These are phyloP conservation scores for Apiospora kogelbergensis DNA, from an alignment of 2,329 filamentous ascomycete species.

Conservation along the genomic window DNA sequence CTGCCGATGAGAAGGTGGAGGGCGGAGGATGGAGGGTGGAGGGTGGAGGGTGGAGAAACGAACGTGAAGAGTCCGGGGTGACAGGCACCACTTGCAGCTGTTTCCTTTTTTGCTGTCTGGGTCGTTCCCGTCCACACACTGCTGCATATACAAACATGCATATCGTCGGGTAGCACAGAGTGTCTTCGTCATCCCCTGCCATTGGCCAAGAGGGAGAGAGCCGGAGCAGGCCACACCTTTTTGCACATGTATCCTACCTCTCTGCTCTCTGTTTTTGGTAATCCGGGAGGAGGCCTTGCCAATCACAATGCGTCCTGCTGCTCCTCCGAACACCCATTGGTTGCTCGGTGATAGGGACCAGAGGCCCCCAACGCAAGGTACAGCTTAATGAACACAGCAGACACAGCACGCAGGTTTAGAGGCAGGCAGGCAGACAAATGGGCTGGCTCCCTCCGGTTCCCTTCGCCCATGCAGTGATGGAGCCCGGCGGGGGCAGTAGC, in stretches of 20 bases:
- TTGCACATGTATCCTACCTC: neutral
- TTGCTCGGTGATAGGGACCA: neutral
- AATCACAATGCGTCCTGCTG: neutral
- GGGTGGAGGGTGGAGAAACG: too few relatives aligned
- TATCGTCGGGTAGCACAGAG: constrained; percentile 2
- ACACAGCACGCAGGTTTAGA: neutral
- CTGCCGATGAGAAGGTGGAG: constrained; percentile 6
- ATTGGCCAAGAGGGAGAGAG: neutral
- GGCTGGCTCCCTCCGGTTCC: neutral
- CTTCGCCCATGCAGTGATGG: neutral
- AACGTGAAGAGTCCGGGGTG: constrained; percentile 7
- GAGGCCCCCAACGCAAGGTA: neutral
- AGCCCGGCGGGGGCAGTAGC: neutral
- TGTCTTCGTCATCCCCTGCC: constrained; percentile 1
- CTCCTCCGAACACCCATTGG: neutral
- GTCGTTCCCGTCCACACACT: neutral
- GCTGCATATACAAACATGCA: neutral
- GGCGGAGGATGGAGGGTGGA: too few relatives aligned
- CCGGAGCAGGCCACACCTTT: neutral
- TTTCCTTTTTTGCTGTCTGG: neutral
- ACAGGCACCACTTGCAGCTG: neutral
- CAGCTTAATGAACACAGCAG: neutral
- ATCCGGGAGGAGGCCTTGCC: neutral
- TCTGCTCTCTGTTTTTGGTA: neutral
- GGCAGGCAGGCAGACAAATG: neutral